Evolutionary conservation across 106 monocot species (phyloP).

Genomic region (Gastrodia elata): DNA sequence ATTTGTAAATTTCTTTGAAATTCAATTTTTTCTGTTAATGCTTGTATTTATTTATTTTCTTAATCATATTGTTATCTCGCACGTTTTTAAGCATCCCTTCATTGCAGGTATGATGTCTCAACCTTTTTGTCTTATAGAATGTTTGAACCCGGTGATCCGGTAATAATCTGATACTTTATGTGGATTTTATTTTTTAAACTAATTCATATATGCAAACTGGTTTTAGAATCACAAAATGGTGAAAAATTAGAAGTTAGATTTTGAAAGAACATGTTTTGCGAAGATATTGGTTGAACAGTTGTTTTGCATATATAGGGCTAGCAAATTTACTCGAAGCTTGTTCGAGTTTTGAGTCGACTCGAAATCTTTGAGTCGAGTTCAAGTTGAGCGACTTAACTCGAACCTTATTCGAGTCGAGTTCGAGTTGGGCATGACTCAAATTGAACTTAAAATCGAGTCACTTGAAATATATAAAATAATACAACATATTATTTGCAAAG

Average conservation of each 20-base stretch:
- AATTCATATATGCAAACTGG: background rate
- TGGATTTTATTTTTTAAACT: background rate
- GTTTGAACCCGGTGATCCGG: slow-evolving; percentile 80
- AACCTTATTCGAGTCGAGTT: too few relatives aligned
- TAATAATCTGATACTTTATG: slow-evolving; percentile 15
- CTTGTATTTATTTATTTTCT: background rate
- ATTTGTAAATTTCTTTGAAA: background rate
- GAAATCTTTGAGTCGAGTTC: too few relatives aligned
- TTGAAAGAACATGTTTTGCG: slow-evolving; percentile 2
- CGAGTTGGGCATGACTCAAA: too few relatives aligned
- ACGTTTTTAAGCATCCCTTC: slow-evolving; percentile 7
- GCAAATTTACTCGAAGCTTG: too few relatives aligned
- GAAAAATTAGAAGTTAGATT: background rate
- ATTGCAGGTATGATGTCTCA: slow-evolving; percentile 90
- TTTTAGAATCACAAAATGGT: background rate
- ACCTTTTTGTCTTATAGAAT: slow-evolving; percentile 74
- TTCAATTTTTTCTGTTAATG: background rate
- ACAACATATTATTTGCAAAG: too few relatives aligned
- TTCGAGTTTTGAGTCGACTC: too few relatives aligned
- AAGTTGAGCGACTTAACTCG: too few relatives aligned
- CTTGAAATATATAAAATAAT: too few relatives aligned
- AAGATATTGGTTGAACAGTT: background rate
- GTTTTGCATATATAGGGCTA: background rate
- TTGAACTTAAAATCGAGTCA: too few relatives aligned
- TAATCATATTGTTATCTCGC: background rate